Conservation (phyloP, 208 protist genomes). For the Trypanosoma theileri region DNA sequence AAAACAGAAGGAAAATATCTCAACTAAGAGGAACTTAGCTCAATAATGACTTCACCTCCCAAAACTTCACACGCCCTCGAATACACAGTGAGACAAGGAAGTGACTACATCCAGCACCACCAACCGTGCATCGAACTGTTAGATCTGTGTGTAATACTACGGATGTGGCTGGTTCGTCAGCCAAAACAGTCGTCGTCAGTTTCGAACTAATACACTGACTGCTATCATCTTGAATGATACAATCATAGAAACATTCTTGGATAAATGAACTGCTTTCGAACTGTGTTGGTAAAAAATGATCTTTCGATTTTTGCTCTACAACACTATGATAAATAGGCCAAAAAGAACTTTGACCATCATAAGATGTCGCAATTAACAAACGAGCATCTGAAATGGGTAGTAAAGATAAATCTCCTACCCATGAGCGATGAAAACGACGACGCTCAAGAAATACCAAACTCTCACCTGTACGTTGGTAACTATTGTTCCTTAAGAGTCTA, state of each 20-base stretch:
- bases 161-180: slow-evolving; percentile 41
- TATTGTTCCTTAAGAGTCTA: neutral
- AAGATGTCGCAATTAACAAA: slow-evolving; percentile 65
- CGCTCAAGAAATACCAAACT: slow-evolving; percentile 19
- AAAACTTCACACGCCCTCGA: slow-evolving; percentile 73
- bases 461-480: neutral
- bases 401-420: slow-evolving; percentile 54
- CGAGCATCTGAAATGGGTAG: slow-evolving; percentile 49
- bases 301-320: neutral
- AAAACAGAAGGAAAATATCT: neutral
- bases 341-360: slow-evolving; percentile 73
- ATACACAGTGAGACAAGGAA: slow-evolving; percentile 74
- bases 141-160: slow-evolving; percentile 56
- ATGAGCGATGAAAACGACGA: slow-evolving; percentile 66
- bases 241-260: slow-evolving; percentile 7
- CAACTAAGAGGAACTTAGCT: neutral
- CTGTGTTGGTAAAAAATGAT: neutral
- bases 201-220: neutral
- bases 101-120: slow-evolving; percentile 67
- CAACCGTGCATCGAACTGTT: slow-evolving; percentile 39
- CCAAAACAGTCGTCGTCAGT: slow-evolving; percentile 12
- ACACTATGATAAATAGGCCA: slow-evolving; percentile 59
- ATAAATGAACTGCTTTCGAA: slow-evolving; percentile 5
- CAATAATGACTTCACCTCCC: slow-evolving; percentile 37
- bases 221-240: slow-evolving; percentile 13